phyloP scores from a whole-genome alignment of 768 basidiomycete genomes.

The Mycena albidolilacea region DNA sequence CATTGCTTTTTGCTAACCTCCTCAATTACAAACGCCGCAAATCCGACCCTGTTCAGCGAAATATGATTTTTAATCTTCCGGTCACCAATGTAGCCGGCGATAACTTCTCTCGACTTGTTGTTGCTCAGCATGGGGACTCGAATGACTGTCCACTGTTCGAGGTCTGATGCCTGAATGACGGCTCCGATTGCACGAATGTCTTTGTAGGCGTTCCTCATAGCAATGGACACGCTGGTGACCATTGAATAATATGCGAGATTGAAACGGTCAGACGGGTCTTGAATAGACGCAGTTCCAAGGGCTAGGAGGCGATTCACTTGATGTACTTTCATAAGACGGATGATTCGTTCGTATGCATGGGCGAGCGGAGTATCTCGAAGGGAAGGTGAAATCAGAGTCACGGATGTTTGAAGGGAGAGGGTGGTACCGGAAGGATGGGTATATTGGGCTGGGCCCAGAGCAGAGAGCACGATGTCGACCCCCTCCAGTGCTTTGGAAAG shows the following conservation, averaged over 20 bases:
- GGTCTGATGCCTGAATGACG: slow-evolving; percentile 62
- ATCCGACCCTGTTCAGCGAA: slow-evolving; percentile 24
- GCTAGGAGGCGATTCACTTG: slow-evolving; percentile 72
- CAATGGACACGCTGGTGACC: slow-evolving; percentile 49
- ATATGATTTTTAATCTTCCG: slow-evolving; percentile 49
- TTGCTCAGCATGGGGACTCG: slow-evolving; percentile 77
- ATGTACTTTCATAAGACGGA: slow-evolving; percentile 69
- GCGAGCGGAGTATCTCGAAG: slow-evolving; percentile 71
- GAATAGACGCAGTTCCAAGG: slow-evolving; percentile 78
- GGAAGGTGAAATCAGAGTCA: slow-evolving; percentile 47
- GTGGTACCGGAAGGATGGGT: slow-evolving; percentile 30
- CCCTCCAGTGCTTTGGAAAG: slow-evolving; percentile 69
- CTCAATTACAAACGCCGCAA: slow-evolving; percentile 34
- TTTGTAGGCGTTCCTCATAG: slow-evolving; percentile 72
- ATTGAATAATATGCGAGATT: slow-evolving; percentile 46
- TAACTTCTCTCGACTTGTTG: slow-evolving; percentile 58
- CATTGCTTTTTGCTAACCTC: slow-evolving; percentile 34
- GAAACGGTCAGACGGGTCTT: slow-evolving; percentile 72
- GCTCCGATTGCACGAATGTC: slow-evolving; percentile 79
- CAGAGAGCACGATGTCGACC: slow-evolving; percentile 75
- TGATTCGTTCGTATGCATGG: slow-evolving; percentile 67
- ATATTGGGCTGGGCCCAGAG: slow-evolving; percentile 66
- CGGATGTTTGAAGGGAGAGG: slow-evolving; percentile 37
- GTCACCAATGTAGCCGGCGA: slow-evolving; percentile 81
- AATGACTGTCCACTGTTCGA: slow-evolving; percentile 77